Base-by-base conservation (phyloP, 805 yeast species). In the Zygotorulaspora florentina region DNA sequence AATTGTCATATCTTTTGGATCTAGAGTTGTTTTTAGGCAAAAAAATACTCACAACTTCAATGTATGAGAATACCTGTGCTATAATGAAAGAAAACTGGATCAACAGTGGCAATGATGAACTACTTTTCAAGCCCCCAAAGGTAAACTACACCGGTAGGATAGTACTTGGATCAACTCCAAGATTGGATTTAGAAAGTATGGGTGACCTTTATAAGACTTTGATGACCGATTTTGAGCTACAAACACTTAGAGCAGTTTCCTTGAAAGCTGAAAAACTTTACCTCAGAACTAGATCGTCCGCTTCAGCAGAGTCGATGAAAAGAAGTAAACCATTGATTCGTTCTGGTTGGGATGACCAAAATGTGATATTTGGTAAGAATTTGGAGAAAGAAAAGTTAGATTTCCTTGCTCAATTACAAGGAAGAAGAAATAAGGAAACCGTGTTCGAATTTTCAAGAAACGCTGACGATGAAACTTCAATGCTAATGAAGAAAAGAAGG, bases 291-390 rank as follows among this genome's bases (percentile, higher is more conserved):
- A 78, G 96, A 59, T 80, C 83, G 39, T 76, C 95, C 1, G 96
- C 99, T 0, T 87, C 96, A 3, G 73, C 71, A 18, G 96, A 88
- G 61, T 83, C 95, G n/a, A 77, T 87, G 30, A 86, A 85, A 58
- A 74, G 98, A 59, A 75, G 95, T 15, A 89, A 85, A 62, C 96
- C 88, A 59, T 72, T 91, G 38, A 67, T 81, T 47, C 72, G 71
- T 8, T 72, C 80, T 15, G 89, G 90, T 2, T 93, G 98, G 97
- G 96, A 91, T 64, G 88, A 79, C 16, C 91, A 85, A 58, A 88
- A 88, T 65, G 67, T 89, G 27, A 64, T 86, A 43, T 87, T 89
- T 62, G 95, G 95, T 17, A 75, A 77, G 26, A 87, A 87, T 59
- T 63, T 75, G 43, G 96, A 87, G 55, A 75, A 74, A 52, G 93